Conservation (phyloP, 2,329 filamentous ascomycete genomes). For the Coniochaeta hoffmannii region DNA sequence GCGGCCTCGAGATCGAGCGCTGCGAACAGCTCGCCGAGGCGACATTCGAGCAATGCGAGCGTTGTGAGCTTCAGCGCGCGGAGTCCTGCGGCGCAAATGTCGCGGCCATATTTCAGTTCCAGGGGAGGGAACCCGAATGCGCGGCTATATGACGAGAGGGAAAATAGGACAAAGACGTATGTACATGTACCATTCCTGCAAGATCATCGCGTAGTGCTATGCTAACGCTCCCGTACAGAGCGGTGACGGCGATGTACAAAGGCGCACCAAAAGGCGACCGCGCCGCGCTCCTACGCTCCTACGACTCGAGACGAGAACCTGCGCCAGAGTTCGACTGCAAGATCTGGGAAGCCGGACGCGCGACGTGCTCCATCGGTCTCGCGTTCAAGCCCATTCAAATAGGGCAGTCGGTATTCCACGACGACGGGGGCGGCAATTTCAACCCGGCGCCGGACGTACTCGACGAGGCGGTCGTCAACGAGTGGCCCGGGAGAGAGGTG, state of each 20-base stretch:
- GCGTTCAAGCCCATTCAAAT: conserved; percentile 96
- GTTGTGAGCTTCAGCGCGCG: conserved; percentile 72
- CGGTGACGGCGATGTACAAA: conserved; percentile 85
- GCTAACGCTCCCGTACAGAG: conserved; percentile 44
- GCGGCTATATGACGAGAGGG: conserved; percentile 76
- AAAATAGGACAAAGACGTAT: conserved; percentile 85
- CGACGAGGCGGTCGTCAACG: conserved; percentile 85
- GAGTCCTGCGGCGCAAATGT: conserved; percentile 49
- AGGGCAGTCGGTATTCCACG: conserved; percentile 87
- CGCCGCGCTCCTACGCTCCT: conserved; percentile 76
- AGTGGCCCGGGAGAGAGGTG: conserved; percentile 90
- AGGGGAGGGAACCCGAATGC: conserved; percentile 79
- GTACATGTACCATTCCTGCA: conserved; percentile 23
- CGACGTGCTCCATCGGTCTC: conserved; percentile 83
- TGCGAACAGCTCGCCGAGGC: conserved; percentile 37
- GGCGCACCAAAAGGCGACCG: conserved; percentile 63
- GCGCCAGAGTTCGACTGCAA: conserved; percentile 88
- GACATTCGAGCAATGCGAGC: conserved; percentile 73
- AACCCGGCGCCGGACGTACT: conserved; percentile 81
- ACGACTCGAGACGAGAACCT: conserved; percentile 89
- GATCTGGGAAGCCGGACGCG: conserved; percentile 93
- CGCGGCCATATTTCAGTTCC: conserved; percentile 41
- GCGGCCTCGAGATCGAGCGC: conserved; percentile 33
- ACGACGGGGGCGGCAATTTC: conserved; percentile 86
- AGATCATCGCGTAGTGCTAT: neutral